phyloP scores from a whole-genome alignment of 345 rosid species.

The Acer yangbiense region DNA sequence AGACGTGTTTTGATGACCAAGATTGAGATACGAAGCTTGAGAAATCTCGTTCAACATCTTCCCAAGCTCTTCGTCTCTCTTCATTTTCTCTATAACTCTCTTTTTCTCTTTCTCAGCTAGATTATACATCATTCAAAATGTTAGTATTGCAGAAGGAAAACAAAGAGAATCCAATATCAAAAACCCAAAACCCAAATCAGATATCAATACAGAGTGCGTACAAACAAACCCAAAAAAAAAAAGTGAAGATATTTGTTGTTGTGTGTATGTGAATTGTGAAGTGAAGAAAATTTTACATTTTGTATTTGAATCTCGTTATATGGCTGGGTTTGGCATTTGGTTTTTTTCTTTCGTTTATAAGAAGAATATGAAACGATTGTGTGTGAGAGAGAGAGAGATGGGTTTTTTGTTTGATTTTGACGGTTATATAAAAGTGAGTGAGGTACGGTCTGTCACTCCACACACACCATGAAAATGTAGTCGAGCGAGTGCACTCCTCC shows the following conservation, averaged over 20 bases:
- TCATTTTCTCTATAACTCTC: slow-evolving; percentile 22
- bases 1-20: slow-evolving; percentile 18
- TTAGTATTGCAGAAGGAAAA: not conserved
- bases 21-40: slow-evolving; percentile 31
- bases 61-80: slow-evolving; percentile 32
- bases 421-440: slow-evolving; percentile 25
- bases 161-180: slow-evolving; percentile 14
- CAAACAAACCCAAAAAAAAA: not conserved
- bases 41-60: slow-evolving; percentile 30
- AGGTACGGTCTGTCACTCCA: slow-evolving; percentile 33
- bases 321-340: not conserved
- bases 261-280: not conserved
- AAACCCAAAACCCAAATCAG: slow-evolving; percentile 25
- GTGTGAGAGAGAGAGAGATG: slow-evolving; percentile 15
- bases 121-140: slow-evolving; percentile 29
- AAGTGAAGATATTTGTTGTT: not conserved
- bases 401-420: slow-evolving; percentile 6
- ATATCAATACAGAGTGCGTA: not conserved
- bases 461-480: slow-evolving; percentile 38
- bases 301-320: slow-evolving; percentile 2
- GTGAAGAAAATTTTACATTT: not conserved
- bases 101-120: slow-evolving; percentile 30
- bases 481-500: slow-evolving; percentile 29
- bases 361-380: not conserved
- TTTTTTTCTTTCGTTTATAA: not conserved